These are phyloP conservation scores for Ophiosphaerella herpotricha DNA, from an alignment of 2,329 filamentous ascomycete genomes.

Conservation along the genomic window DNA sequence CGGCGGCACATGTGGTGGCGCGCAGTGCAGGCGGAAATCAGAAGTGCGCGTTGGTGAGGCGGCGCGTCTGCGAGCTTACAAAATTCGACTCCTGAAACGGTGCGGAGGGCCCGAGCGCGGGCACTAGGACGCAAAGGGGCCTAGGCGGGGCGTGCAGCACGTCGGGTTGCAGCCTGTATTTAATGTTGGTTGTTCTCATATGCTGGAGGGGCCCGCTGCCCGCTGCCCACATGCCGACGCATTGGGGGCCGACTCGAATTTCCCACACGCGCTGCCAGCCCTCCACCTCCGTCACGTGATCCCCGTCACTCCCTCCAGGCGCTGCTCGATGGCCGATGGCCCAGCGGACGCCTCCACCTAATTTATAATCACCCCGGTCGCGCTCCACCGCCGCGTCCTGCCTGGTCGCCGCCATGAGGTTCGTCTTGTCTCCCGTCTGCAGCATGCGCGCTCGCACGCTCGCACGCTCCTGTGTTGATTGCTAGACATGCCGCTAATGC, in stretches of 20 bases:
- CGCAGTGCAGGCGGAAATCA: background rate
- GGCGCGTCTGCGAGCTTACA: slow-evolving; percentile 26
- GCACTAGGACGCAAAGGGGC: slow-evolving; percentile 19
- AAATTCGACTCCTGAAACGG: slow-evolving; percentile 40
- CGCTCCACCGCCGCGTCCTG: slow-evolving; percentile 11
- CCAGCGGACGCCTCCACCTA: slow-evolving; percentile 24
- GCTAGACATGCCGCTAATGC: slow-evolving; percentile 35
- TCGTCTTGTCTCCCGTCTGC: slow-evolving; percentile 20
- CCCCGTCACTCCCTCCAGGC: background rate
- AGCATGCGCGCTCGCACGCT: slow-evolving; percentile 34
- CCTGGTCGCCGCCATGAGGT: slow-evolving; percentile 35
- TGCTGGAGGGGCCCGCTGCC: slow-evolving; percentile 27
- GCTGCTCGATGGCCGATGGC: slow-evolving; percentile 25
- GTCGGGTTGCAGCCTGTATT: slow-evolving; percentile 15
- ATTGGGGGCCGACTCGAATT: slow-evolving; percentile 28
- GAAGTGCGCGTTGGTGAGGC: slow-evolving; percentile 10
- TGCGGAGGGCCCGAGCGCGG: slow-evolving; percentile 18
- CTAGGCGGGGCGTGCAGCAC: background rate
- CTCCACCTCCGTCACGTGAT: slow-evolving; percentile 26
- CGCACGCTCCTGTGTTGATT: slow-evolving; percentile 13
- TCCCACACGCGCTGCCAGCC: slow-evolving; percentile 6
- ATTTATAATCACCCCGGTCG: slow-evolving; percentile 29
- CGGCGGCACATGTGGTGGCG: no score
- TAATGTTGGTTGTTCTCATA: slow-evolving; percentile 31
- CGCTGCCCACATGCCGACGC: slow-evolving; percentile 23